These are phyloP conservation scores for Pythium folliculosum DNA, from an alignment of 352 stramenopile species.

Conservation along the genomic window DNA sequence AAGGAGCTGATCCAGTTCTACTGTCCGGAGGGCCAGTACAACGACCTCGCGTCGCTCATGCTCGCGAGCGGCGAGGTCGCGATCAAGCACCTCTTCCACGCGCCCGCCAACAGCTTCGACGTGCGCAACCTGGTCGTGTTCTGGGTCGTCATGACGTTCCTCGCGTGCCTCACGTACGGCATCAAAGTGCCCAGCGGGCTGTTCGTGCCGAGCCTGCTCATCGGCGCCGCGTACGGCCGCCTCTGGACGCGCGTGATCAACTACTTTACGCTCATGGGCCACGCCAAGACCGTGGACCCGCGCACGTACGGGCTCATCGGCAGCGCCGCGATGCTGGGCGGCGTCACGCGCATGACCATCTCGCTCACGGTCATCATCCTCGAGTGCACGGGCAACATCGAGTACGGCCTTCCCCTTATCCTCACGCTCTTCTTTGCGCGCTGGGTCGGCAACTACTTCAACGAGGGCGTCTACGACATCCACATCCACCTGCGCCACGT, in stretches of 20 bases:
- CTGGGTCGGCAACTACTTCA: constrained; percentile 98
- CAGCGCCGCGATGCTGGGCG: constrained; percentile 93
- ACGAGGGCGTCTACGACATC: constrained; percentile 99
- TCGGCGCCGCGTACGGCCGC: constrained; percentile 94
- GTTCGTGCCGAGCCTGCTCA: constrained; percentile 96
- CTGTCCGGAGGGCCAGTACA: constrained; percentile 95
- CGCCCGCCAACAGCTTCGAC: constrained; percentile 69
- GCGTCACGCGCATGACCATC: constrained; percentile 98
- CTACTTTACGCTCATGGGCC: constrained; percentile 56
- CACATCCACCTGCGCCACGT: constrained; percentile 94
- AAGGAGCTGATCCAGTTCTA: constrained; percentile 94
- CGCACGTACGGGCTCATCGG: constrained; percentile 97
- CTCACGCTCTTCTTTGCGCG: constrained; percentile 96
- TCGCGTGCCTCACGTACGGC: constrained; percentile 95
- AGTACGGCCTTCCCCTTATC: constrained; percentile 98
- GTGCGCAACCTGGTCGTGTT: constrained; percentile 78
- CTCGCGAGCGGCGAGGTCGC: constrained; percentile 93
- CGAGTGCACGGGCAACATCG: constrained; percentile 97
- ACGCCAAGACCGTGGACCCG: constrained; percentile 70
- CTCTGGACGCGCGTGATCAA: constrained; percentile 87
- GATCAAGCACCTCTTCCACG: constrained; percentile 96
- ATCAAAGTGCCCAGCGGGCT: constrained; percentile 95
- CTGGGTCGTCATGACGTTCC: constrained; percentile 63
- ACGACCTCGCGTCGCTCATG: constrained; percentile 96
- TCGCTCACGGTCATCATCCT: constrained; percentile 98